phyloP scores from a whole-genome alignment of 331 rosid species.

The Rosa hybrid region DNA sequence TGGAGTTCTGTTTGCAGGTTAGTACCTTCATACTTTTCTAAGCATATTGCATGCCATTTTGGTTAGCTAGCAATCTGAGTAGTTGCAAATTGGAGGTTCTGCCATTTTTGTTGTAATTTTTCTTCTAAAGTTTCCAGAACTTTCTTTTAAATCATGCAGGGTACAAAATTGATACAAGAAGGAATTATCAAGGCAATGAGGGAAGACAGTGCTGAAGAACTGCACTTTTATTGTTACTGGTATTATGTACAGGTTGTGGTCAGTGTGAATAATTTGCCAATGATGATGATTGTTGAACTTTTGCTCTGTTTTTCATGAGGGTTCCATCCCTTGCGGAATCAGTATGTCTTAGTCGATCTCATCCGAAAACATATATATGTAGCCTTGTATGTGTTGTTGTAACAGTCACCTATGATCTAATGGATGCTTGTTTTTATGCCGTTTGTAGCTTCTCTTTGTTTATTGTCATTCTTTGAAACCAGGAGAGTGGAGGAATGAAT shows the following conservation, averaged over 20 bases:
- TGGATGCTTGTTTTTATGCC: too few species aligned
- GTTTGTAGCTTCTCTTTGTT: too few species aligned
- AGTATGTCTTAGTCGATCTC: background rate
- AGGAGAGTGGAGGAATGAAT: too few species aligned
- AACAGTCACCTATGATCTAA: too few species aligned
- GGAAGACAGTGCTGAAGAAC: background rate
- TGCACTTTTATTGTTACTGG: background rate
- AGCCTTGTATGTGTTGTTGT: too few species aligned
- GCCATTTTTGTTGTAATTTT: background rate
- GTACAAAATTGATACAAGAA: background rate
- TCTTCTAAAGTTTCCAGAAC: background rate
- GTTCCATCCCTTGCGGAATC: background rate
- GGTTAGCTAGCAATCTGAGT: background rate
- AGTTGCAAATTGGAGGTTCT: background rate
- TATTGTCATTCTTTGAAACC: too few species aligned
- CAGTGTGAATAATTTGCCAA: background rate
- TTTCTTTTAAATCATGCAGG: background rate
- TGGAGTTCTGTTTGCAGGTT: background rate
- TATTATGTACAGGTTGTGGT: background rate
- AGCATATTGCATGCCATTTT: background rate
- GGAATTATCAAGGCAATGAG: background rate
- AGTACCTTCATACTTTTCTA: background rate
- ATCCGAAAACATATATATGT: background rate
- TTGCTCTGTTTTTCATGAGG: background rate
- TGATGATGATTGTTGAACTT: background rate